Conservation (phyloP, 2,329 filamentous ascomycete species). For the Diplodia intermedia region DNA sequence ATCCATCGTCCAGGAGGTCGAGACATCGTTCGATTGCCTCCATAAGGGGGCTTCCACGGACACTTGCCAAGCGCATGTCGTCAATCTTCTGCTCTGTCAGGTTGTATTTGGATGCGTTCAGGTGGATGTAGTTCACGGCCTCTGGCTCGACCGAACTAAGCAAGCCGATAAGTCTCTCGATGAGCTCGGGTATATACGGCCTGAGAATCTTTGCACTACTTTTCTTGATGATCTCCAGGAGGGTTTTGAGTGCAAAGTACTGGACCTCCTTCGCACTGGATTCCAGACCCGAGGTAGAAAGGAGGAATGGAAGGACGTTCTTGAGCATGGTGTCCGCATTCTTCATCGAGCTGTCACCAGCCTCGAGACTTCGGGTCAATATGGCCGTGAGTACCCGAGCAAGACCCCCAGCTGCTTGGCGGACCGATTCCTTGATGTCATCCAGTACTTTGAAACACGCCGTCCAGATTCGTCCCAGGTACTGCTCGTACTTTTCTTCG, state of each 20-base stretch:
- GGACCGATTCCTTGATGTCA: conserved; percentile 92
- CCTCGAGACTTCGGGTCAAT: conserved; percentile 83
- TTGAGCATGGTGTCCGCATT: conserved; percentile 80
- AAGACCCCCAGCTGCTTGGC: conserved; percentile 78
- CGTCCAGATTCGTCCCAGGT: conserved; percentile 84
- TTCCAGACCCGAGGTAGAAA: conserved; percentile 88
- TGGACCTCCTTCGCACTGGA: conserved; percentile 88
- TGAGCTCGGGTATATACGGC: conserved; percentile 80
- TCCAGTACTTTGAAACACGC: conserved; percentile 90
- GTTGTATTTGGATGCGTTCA: conserved; percentile 83
- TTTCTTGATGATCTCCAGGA: conserved; percentile 89
- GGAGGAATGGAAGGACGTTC: conserved; percentile 86
- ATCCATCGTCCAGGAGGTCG: conserved; percentile 77
- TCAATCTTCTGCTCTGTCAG: conserved; percentile 90
- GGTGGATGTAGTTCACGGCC: conserved; percentile 88
- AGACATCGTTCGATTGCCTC: conserved; percentile 91
- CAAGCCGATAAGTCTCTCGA: conserved; percentile 80
- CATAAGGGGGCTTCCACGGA: conserved; percentile 86
- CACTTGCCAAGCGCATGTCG: conserved; percentile 79
- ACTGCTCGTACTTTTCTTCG: conserved; percentile 71
- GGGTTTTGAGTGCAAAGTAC: conserved; percentile 76
- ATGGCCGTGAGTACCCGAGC: conserved; percentile 85
- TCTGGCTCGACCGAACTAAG: conserved; percentile 89
- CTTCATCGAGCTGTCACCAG: conserved; percentile 70
- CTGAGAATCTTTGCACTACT: conserved; percentile 76